Base-by-base conservation (phyloP, 2,329 filamentous ascomycete genomes). In the Eutypella sp. region DNA sequence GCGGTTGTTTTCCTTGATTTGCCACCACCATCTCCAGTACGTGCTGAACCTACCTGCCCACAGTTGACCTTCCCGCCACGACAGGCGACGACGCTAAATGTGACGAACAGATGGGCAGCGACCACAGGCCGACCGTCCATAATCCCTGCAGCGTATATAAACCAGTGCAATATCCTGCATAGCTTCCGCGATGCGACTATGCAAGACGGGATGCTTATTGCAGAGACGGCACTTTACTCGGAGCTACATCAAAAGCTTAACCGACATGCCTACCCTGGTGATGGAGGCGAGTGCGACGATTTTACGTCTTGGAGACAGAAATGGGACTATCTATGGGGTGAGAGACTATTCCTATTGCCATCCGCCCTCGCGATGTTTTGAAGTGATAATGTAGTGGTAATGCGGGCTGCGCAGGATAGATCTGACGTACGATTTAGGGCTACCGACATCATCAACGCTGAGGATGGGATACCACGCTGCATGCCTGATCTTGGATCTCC, bases 151-250 rank as follows among this genome's bases (percentile, higher is more conserved):
- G 56, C 58, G 5, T 69, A 70, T 40, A 56, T 70, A n/a, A 57
- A 63, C 15, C 67, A 70, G 41, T 70, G 67, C 33, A 65, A 68
- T 20, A 62, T 65, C 27, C 48, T 70, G 4, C 61, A 69, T 11
- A 67, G 58, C 40, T 70, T 70, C 44, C 66, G 67, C 39, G 63
- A 67, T 38, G 64, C 67, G 3, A 68, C 67, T 3, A 68, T 70
- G 58, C 63, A 66, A 25, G 67, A 70, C 25, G 63, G 61, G 2
- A 68, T 70, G 65, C 54, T 70, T 1, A 59, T 67, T 8, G 67
- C 67, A 2, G 67, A 70, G 42, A 66, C 69, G 18, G 56, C 61
- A 40, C 50, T 70, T 2, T 70, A 68, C 41, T 61, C 65, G 5
- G 53, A 55, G 2, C 51, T 70, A 2, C 67, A 68, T 36, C 56